Evolutionary conservation across 495 filamentous ascomycete genomes (phyloP), one percentile per base, ranked within the genome.

Genomic region (Extremus antarcticus): DNA sequence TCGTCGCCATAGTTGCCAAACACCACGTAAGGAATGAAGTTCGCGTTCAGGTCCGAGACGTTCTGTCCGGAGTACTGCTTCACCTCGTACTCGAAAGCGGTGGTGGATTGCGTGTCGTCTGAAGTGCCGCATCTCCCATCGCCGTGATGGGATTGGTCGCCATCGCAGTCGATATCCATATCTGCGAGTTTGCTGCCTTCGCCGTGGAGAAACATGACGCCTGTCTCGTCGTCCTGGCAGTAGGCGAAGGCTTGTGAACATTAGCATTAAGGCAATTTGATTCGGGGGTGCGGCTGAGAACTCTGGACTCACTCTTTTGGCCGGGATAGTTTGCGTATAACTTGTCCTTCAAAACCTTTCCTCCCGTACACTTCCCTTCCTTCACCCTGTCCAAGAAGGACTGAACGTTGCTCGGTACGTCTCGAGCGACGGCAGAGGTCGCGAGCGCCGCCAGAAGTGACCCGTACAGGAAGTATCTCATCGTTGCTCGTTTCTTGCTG

Each of bases 101-200:
- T 85, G 45, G 72, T 60, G 38, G 62, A 59, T 63, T 86, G 80
- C 10, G 46, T 48, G 17, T 48, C 46, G 0, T 74, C 78, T 39
- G 74, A 72, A 0, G 51, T 58, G 46, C 78, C 79, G 47, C 70
- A 71, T 19, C 62, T 65, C 57, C 81, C 82, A 53, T 75, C 75
- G 0, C 76, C 77, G 0, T 65, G 63, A 2, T 67, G 61, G 10
- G 68, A 63, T 53, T 79, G 73, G n/a, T 67, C 64, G 7, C 82
- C 83, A 61, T 86, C 81, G 63, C 83, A 85, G 67, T 85, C 82
- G 51, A 86, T 72, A 62, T 85, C 82, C 80, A 85, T 84, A 65
- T 79, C 71, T 24, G 69, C 63, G 61, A 85, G 82, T 78, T 83
- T 83, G 65, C 77, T 71, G 25, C 66, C 54, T 13, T 50, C n/a